phyloP scores from a whole-genome alignment of 345 rosid species.

The Hevea brasiliensis region DNA sequence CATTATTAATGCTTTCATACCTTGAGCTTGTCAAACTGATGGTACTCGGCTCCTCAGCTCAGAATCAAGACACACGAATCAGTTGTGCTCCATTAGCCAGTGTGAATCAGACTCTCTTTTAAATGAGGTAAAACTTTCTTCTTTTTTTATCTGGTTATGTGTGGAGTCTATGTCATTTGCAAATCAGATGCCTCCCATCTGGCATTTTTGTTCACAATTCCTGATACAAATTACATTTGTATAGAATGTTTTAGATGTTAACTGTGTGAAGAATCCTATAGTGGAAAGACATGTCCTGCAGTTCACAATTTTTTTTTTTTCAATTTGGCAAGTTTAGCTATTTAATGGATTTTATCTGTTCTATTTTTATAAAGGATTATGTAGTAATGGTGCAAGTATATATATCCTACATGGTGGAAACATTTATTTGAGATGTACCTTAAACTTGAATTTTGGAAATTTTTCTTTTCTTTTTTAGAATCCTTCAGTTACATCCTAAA shows the following conservation, averaged over 20 bases:
- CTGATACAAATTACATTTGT: too few species aligned
- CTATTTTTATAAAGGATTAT: background rate
- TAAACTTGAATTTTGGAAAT: background rate
- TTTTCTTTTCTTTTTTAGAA: background rate
- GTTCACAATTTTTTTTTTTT: too few species aligned
- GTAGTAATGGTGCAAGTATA: background rate
- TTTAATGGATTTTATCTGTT: background rate
- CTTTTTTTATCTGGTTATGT: background rate
- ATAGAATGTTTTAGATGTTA: too few species aligned
- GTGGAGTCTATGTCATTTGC: background rate
- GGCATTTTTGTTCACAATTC: background rate
- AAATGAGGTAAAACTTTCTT: slow-evolving; percentile 62
- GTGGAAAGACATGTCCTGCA: too few species aligned
- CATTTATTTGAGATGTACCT: background rate
- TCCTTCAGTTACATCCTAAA: background rate
- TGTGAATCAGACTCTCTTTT: slow-evolving; percentile 83
- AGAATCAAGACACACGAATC: slow-evolving; percentile 82
- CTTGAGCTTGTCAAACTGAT: slow-evolving; percentile 25
- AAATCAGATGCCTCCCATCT: background rate
- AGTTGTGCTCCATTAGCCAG: slow-evolving; percentile 91
- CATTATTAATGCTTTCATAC: slow-evolving; percentile 14
- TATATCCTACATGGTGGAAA: background rate
- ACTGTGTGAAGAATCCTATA: too few species aligned
- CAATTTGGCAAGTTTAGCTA: background rate
- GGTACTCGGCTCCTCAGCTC: slow-evolving; percentile 60